These are phyloP conservation scores for Yamadazyma takamatsuzukensis DNA, from an alignment of 805 yeast species.

Conservation along the genomic window DNA sequence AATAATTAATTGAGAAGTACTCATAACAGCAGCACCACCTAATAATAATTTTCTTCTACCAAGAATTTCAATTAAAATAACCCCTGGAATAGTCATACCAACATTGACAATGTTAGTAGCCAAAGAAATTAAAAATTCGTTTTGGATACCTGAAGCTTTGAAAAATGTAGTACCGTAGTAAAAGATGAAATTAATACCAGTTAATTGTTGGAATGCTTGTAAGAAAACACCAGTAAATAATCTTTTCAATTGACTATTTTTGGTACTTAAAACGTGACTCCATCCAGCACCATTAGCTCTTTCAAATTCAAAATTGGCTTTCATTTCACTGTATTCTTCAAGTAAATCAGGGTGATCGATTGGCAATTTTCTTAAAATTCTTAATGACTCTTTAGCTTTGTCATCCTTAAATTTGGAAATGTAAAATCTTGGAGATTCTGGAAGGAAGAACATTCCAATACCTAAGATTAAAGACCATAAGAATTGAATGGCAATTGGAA, in stretches of 20 bases:
- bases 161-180: conserved; percentile 88
- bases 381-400: conserved; percentile 29
- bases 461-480: conserved; percentile 35
- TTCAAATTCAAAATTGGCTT: conserved; percentile 72
- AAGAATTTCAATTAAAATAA: conserved; percentile 26
- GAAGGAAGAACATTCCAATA: conserved; percentile 31
- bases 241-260: conserved; percentile 50
- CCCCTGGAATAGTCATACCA: conserved; percentile 37
- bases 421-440: conserved; percentile 40
- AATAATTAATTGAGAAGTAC: conserved; percentile 50
- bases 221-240: conserved; percentile 57
- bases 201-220: conserved; percentile 84
- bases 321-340: conserved; percentile 73
- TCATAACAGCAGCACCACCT: conserved; percentile 62
- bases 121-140: conserved; percentile 44
- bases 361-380: conserved; percentile 47
- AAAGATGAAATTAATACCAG: conserved; percentile 88
- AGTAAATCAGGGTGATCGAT: conserved; percentile 61
- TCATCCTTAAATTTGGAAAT: conserved; percentile 25
- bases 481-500: conserved; percentile 39
- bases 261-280: conserved; percentile 55
- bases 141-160: conserved; percentile 55
- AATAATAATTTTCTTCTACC: conserved; percentile 67
- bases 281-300: conserved; percentile 49
- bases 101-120: conserved; percentile 41